phyloP scores from a whole-genome alignment of 768 basidiomycete species.

The Dacryopinax spathularia region DNA sequence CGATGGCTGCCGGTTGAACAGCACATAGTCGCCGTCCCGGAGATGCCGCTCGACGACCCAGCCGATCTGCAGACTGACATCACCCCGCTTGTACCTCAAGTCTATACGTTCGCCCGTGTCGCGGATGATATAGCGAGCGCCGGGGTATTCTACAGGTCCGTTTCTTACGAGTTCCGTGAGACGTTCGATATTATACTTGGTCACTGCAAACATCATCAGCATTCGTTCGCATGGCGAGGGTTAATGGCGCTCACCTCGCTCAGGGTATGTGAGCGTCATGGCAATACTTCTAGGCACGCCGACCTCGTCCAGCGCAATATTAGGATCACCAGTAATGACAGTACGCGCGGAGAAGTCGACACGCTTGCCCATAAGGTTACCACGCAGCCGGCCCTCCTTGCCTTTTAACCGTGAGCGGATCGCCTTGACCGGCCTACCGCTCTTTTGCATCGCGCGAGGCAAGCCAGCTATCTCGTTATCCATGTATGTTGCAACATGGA shows the following conservation, averaged over 20 bases:
- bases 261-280: conserved; percentile 95
- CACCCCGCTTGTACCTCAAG: conserved; percentile 84
- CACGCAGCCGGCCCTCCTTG: conserved; percentile 93
- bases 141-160: conserved; percentile 88
- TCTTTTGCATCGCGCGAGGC: conserved; percentile 93
- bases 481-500: conserved; percentile 99
- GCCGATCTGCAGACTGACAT: conserved; percentile 90
- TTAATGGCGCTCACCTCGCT: conserved; percentile 51
- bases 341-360: conserved; percentile 99
- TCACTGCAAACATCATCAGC: conserved; percentile 40
- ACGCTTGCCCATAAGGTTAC: conserved; percentile 98
- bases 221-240: conserved; percentile 8
- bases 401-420: conserved; percentile 97
- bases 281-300: conserved; percentile 91
- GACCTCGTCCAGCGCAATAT: conserved; percentile 89
- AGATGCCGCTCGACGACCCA: conserved; percentile 98
- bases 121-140: conserved; percentile 89
- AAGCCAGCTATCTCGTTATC: conserved; percentile 98
- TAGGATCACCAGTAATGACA: conserved; percentile 98
- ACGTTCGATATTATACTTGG: conserved; percentile 90
- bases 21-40: conserved; percentile 89
- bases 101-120: conserved; percentile 97
- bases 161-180: conserved; percentile 90
- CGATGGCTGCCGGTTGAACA: conserved; percentile 97
- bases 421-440: conserved; percentile 92